Evolutionary conservation across 176 grass and related monocot genomes (phyloP), one percentile per base, ranked within the genome.

Genomic region (Oryza meridionalis): DNA sequence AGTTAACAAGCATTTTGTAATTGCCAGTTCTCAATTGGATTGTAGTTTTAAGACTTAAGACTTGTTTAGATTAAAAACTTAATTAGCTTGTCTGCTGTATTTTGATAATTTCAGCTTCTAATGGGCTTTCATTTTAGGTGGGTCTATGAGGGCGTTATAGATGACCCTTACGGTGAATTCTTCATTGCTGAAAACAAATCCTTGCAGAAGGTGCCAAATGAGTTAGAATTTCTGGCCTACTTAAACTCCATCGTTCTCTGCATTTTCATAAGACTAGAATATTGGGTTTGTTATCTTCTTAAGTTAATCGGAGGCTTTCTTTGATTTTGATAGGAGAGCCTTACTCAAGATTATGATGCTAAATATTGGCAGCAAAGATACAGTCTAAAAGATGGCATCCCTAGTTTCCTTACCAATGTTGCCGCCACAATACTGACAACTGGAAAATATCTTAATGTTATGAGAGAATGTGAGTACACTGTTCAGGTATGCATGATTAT

Each of bases 131-230:
- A 87, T 86, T 80, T 81, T 77, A 99, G 96, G 84, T 99, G 93
- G 96, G 93, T 99, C 44, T 99, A 99, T 84, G 96, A 99, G 79
- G 96, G 96, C 65, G 81, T 99, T 62, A 96, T 99, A 75, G 96
- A 99, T 81, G 96, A 99, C 40, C 96, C 96, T 85, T 96, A 99
- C 22, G 84, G 93, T 64, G 96, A 99, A 99, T 99, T 99, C 85
- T 99, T 99, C 90, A 96, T 99, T 84, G 91, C 85, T 87, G 96
- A 99, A 95, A 99, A 99, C 84, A 99, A 99, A 90, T 94, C 87
- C 65, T 80, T 99, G 79, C 87, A 87, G 65, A 99, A 99, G 93
- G 96, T 99, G 90, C 31, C 32, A 78, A 15, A 31, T 74, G 29
- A 75, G 49, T 83, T 62, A 82, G 43, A 67, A 53, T 9, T 72